Percentiles rank a stretch among this genome's conserved stretches.
Evolutionary conservation across 257 asterid species (phyloP).

Genomic region (Forsythia viridissima): DNA sequence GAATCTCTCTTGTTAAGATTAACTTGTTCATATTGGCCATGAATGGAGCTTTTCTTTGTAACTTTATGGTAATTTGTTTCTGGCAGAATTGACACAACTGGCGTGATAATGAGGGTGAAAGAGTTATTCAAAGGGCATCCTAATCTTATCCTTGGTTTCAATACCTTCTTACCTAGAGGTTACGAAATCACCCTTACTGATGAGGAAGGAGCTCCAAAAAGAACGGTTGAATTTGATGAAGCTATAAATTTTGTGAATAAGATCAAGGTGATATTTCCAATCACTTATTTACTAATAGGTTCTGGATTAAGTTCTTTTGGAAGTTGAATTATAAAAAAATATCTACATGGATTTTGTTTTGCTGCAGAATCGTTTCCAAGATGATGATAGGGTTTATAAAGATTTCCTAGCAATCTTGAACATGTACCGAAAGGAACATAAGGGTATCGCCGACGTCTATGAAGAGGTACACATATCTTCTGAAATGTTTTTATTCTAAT

Average conservation of each 20-base stretch:
- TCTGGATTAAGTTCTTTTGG: conserved; percentile 11
- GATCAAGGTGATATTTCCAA: conserved; percentile 65
- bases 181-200: conserved; percentile 90
- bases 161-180: conserved; percentile 97
- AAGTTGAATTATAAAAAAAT: neutral
- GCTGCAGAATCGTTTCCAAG: conserved; percentile 86
- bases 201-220: conserved; percentile 84
- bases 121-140: conserved; percentile 95
- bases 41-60: conserved; percentile 10
- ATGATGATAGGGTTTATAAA: conserved; percentile 91
- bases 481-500: conserved; percentile 1
- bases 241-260: conserved; percentile 96
- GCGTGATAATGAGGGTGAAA: conserved; percentile 91
- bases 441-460: conserved; percentile 90
- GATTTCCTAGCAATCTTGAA: conserved; percentile 94
- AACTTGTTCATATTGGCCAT: conserved; percentile 16
- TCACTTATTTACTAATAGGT: conserved; percentile 8
- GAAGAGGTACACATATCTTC: conserved; percentile 67
- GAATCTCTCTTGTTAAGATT: conserved; percentile 17
- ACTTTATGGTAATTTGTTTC: conserved; percentile 22
- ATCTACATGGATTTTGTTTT: conserved; percentile 14
- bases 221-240: conserved; percentile 92
- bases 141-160: conserved; percentile 88
- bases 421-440: conserved; percentile 97
- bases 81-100: conserved; percentile 87